Evolutionary conservation across 2,329 filamentous ascomycete species (phyloP), one percentile per base, ranked within the genome.

Genomic region (Fusarium oligoseptatum): DNA sequence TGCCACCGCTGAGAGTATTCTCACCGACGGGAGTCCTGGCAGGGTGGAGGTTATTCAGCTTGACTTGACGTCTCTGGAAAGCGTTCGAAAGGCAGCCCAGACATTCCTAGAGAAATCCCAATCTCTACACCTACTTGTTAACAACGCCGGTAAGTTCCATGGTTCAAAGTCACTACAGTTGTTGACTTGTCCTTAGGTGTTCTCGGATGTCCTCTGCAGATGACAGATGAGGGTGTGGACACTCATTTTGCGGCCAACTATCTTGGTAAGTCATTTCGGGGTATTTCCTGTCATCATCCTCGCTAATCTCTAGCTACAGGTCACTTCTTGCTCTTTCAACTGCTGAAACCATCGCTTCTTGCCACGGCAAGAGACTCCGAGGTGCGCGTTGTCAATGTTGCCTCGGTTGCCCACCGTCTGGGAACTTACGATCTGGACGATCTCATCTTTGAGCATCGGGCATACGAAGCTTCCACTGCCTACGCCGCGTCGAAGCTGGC

Each of bases 291-390:
- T 17, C 7, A 4, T 1, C 3, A 52, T 39, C 1, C 2, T 34
- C 14, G 3, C n/a, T 55, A 2, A 32, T 17, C 3, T 20, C 9
- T 8, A 20, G 3, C 4, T 7, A 39, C 3, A 64, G 61, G 61
- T 14, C 61, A 64, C n/a, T 64, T 64, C 24, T 64, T 64, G 14
- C 48, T 64, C 14, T 64, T 64, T 34, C 61, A 64, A 12, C 24
- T 64, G 2, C 22, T 64, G 9, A n/a, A 41, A 15, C 24, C 48
- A 37, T 20, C 61, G 9, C 61, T 56, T 7, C 14, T 64, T 3
- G 48, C 61, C 36, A 32, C 61, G 0, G 17, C 61, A 8, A 6
- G 11, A n/a, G 45, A 55, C 15, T 43, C 10, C 17, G 48, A 55
- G 6, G 55, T 34, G 2, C 45, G 48, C 15, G 45, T 64, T 7